Evolutionary conservation across 306 rosid species (phyloP), one percentile per base, ranked within the genome.

Genomic region (Dicorynia guianensis): DNA sequence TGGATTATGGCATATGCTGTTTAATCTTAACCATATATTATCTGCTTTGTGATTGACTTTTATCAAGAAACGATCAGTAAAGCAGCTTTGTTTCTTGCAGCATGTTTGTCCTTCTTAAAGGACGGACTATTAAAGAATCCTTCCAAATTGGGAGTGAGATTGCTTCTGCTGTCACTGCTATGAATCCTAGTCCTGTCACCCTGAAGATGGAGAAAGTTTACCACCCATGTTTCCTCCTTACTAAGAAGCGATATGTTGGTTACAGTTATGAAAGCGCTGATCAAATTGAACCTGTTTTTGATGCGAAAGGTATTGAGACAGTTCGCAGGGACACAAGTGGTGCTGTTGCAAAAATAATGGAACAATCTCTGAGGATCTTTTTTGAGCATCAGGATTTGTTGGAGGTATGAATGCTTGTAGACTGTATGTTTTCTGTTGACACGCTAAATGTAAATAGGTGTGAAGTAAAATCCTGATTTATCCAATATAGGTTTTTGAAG

Each of bases 291-390:
- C 97, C 96, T 39, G 71, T 83, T 57, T 92, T 94, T 90, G 98
- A 94, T 86, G 98, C 98, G 61, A 94, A 94, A 79, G 98, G 98
- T 52, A 88, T 94, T 80, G 98, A 94, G 85, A 94, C 97, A 53
- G 92, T 94, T 72, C 93, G 98, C 69, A 87, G 98, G 83, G 98
- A 94, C 77, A 92, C 97, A 3, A 92, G 98, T 75, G 88, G 72
- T 63, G 96, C 98, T 71, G 97, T 94, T 84, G 85, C 95, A 77
- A 94, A 92, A 86, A 87, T 83, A 50, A 78, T 94, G 96, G 97
- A 94, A 79, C 87, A 85, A 83, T 94, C 98, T 66, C 75, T 94
- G 79, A 90, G 96, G 82, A 83, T 87, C 25, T 94, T 88, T 49
- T 94, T 94, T 85, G 93, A 92, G 85, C 90, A 79, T 84, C 90